Base-by-base conservation (phyloP, 2,329 filamentous ascomycete genomes). In the Calonectria hongkongensis region DNA sequence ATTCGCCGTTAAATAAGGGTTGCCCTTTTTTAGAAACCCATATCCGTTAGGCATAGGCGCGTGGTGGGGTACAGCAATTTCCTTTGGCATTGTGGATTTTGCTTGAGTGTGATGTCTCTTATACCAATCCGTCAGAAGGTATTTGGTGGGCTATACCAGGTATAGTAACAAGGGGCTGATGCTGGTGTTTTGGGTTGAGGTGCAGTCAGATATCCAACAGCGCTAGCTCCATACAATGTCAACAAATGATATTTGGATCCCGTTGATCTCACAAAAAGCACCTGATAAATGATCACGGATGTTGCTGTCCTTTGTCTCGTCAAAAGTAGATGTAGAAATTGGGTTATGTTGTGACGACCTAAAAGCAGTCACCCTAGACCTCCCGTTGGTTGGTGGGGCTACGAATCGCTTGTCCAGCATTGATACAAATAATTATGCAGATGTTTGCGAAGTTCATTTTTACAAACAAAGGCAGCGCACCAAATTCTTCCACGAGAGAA, bases 1-100 rank as follows among this genome's bases (percentile, higher is more conserved):
- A 21, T 64, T 71, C 7, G 64, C 54, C 2, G 70, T 71, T 13
- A 68, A 12, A 9, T 68, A 71, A 27, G 39, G 15, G 28, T 64
- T 65, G 28, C 70, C 70, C 25, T 71, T 71, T n/a, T 12, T 54
- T 5, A 71, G 56, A 16, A 71, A 71, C 6, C 70, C 70, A 30
- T 71, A 71, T 36, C 64, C 64, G 9, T 67, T 64, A 15, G 70
- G 70, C 70, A 72, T 64, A 16, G 70, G 70, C 6, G 58, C 33
- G 13, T 27, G 25, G 2, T 28, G 47, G 13, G 56, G n/a, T 18
- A 72, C 70, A 9, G 33, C 33, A 3, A 28, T 28, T 30, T 72
- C 70, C 13, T 50, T 72, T 4, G 56, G 41, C 21, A 66, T 13
- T 15, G 51, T 71, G 27, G 10, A n/a, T 3, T 15, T 6, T n/a